Evolutionary conservation across 2,329 filamentous ascomycete genomes (phyloP).

Genomic region (Fusarium sp.): DNA sequence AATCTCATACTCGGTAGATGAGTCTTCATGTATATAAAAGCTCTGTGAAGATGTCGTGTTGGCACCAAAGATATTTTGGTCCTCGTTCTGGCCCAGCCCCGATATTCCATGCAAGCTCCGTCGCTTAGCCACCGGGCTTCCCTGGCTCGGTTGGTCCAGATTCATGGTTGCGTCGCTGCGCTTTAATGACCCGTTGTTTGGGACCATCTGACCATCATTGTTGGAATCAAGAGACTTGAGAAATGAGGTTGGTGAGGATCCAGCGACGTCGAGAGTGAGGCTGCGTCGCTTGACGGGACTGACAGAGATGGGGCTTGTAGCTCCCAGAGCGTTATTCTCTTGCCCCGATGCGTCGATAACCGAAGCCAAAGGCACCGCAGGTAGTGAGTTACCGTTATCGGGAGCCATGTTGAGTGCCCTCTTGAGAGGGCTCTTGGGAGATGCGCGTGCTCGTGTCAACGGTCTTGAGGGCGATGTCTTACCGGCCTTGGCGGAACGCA

Average conservation of each 20-base stretch:
- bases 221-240: slow-evolving; percentile 61
- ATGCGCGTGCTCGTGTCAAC: slow-evolving; percentile 71
- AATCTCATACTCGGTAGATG: slow-evolving; percentile 62
- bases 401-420: slow-evolving; percentile 76
- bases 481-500: slow-evolving; percentile 69
- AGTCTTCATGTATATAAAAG: slow-evolving; percentile 64
- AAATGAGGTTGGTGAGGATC: slow-evolving; percentile 60
- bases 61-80: slow-evolving; percentile 81
- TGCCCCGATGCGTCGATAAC: slow-evolving; percentile 53
- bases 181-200: slow-evolving; percentile 82
- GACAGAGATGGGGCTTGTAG: slow-evolving; percentile 46
- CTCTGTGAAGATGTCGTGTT: slow-evolving; percentile 52
- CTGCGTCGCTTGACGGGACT: slow-evolving; percentile 62
- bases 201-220: slow-evolving; percentile 45
- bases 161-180: slow-evolving; percentile 91
- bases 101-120: slow-evolving; percentile 83
- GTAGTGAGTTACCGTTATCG: slow-evolving; percentile 74
- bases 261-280: slow-evolving; percentile 66
- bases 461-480: slow-evolving; percentile 65
- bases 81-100: slow-evolving; percentile 63
- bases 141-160: slow-evolving; percentile 78
- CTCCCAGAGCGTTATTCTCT: slow-evolving; percentile 54
- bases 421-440: slow-evolving; percentile 83
- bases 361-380: slow-evolving; percentile 51
- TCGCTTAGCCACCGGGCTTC: slow-evolving; percentile 90